Evolutionary conservation across 2,329 filamentous ascomycete genomes (phyloP), one percentile per base, ranked within the genome.

Genomic region (Xylariaceae sp.): DNA sequence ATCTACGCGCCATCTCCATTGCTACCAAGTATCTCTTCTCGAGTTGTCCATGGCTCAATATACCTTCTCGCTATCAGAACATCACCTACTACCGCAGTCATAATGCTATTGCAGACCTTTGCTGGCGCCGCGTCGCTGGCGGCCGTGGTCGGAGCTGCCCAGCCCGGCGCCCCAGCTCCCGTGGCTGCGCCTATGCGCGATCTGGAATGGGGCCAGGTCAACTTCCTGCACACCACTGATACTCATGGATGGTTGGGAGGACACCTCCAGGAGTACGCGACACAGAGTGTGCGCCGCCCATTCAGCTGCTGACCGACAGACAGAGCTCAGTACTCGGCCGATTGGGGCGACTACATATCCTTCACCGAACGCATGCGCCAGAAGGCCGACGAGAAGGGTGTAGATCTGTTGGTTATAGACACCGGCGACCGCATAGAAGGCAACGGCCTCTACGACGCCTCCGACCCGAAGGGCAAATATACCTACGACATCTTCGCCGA

Each of bases 271-370:
- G 92, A 98, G 80, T 87, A 65, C 52, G 72, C 6, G 12, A 26
- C 5, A n/a, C 7, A 5, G 12, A n/a, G 15, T 12, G 12, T 26
- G 24, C 24, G 5, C n/a, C 24, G 12, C n/a, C 15, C 12, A 11
- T 11, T 14, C n/a, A 14, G 24, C 6, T 42, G 10, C 42, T 33
- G 2, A 19, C 28, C 19, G 35, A 36, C 29, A 3, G 26, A 18
- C 42, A 87, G 83, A 63, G 72, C 87, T 3, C 90, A 92, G 39
- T 98, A 93, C 60, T 89, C 86, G 5, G 90, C 87, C 29, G 92
- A 98, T 59, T 96, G 92, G 88, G 92, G 92, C 38, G 92, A 98
- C 62, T 98, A 96, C 60, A 74, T 96, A 50, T 95, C 90, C 5
- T 95, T 98, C 55, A 77, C 88, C 21, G 69, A 81, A 22, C 87